Base-by-base conservation (phyloP, 2,329 filamentous ascomycete species). In the Teratosphaeria gauchensis region DNA sequence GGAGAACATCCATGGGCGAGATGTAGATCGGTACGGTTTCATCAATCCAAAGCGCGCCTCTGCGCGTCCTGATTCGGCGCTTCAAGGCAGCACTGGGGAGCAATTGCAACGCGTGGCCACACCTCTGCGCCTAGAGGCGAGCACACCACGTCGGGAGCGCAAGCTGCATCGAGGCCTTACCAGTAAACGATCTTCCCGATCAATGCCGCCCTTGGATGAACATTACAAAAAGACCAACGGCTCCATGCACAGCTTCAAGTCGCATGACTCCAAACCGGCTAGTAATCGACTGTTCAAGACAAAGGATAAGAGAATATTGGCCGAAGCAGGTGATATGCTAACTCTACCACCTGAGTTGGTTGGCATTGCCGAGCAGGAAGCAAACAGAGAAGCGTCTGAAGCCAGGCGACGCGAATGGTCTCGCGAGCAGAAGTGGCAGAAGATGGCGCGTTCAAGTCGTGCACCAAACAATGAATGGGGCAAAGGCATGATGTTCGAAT, bases 401-500 rank as follows among this genome's bases (percentile, higher is more conserved):
- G 24, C 21, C 31, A 82, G 79, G 64, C 78, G 78, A 58, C 84
- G 84, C 62, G 84, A 87, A 68, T 81, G 82, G 73, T 72, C 79
- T 57, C 76, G 84, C 33, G 83, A 86, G 65, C 82, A 85, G 59
- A 87, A 87, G 65, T 88, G 85, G 85, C 80, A 80, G 21, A 84
- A 81, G 66, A 88, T 88, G 85, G 85, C 66, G 74, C 31, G 7
- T 72, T 73, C 55, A 73, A 46, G 32, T 21, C 42, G 42, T 19
- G 42, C 42, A 11, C 42, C 42, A 8, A 48, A 48, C 42, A 73
- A 59, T n/a, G 51, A 55, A 8, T 73, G 69, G 59, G 82, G 83
- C 24, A 82, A 82, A 16, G 84, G 84, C 16, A 86, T 84, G 81
- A 77, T 76, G 12, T 87, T 86, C 63, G 88, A 91, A 57, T 97